Base-by-base conservation (phyloP, 2,329 filamentous ascomycete genomes). In the Arthrobotrys pseudoclavata region DNA sequence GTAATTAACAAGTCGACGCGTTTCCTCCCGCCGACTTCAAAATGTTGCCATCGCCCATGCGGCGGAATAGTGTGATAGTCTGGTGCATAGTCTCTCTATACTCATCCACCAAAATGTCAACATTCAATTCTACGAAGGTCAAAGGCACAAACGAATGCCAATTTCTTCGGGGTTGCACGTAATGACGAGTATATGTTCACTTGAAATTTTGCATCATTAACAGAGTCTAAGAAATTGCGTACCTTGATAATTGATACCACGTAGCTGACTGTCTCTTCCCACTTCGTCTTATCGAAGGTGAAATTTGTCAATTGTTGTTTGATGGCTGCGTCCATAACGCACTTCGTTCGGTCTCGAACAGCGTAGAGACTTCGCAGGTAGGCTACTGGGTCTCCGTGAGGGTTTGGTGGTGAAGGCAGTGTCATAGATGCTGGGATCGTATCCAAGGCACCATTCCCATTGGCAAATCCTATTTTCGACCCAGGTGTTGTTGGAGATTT, bases 201-300 rank as follows among this genome's bases (percentile, higher is more conserved):
- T 29, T 7, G 29, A 15, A 18, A 64, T 12, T 15, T 29, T 4
- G 5, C 12, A 20, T 67, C 18, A 37, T 34, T 26, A 29, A 3
- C 7, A n/a, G 18, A 22, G 40, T 45, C 31, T 13, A 18, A 6
- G 57, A 34, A 47, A 42, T 20, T n/a, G 20, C 50, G 66, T 77
- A 77, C 94, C 91, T 96, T 97, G 86, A 97, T 97, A 79, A 97
- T 95, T 47, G 92, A 91, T n/a, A 95, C 91, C 9, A 97, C 92
- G 83, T 97, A 97, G 52, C 88, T 88, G 13, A 94, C 93, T 0
- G 95, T 95, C 80, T 95, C 92, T 53, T 87, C 85, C 83, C 97
- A 95, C 84, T 95, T 96, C 84, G 84, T 85, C 87, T 94, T 89
- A 84, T 97, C 94, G 57, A 97, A 93, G 80, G 92, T 91, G 82